These are phyloP conservation scores for Fusarium marasasianum DNA, from an alignment of 2,329 filamentous ascomycete species.

Conservation along the genomic window DNA sequence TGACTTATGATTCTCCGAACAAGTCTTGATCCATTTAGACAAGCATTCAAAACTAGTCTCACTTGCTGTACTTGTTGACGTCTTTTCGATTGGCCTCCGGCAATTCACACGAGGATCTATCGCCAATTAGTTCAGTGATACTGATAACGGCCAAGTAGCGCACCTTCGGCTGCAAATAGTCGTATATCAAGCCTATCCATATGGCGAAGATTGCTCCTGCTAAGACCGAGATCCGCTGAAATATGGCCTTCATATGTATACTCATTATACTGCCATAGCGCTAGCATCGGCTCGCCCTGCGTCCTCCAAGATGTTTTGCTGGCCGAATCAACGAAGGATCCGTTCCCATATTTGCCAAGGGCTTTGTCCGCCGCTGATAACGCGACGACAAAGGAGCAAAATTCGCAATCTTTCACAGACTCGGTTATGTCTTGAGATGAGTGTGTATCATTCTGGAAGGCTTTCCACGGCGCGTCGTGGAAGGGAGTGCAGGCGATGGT, in stretches of 20 bases:
- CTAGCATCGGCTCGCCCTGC: background rate
- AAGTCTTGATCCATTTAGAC: background rate
- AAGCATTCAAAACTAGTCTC: background rate
- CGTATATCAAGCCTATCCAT: background rate
- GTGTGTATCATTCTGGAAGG: background rate
- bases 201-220: background rate
- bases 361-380: background rate
- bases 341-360: background rate
- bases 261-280: background rate
- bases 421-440: background rate
- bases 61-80: background rate
- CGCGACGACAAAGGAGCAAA: background rate
- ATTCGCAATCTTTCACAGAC: background rate
- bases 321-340: background rate
- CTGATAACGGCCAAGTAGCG: rapidly evolving
- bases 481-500: background rate
- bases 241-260: background rate
- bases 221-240: background rate
- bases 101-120: background rate
- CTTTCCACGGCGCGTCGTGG: background rate
- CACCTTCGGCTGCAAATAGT: background rate
- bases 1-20: background rate
- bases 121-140: background rate
- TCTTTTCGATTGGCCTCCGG: background rate
- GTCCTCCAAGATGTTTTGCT: no score